Evolutionary conservation across 2,329 filamentous ascomycete genomes (phyloP).

Genomic region (Salinomyces thailandicus): DNA sequence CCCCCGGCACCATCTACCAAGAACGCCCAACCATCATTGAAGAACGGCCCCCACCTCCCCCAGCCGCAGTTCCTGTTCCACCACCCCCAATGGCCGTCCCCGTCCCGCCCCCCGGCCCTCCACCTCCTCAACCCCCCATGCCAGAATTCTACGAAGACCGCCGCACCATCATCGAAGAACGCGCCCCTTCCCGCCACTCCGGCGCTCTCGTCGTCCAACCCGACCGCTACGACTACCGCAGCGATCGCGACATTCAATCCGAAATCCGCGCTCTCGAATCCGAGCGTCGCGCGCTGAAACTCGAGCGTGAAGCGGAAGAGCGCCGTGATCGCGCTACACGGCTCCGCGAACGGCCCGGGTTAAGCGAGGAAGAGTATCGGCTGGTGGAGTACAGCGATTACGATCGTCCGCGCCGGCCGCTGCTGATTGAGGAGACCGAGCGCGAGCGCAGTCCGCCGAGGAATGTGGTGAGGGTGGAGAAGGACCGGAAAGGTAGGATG

Average conservation of each 20-base stretch:
- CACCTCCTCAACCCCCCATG: slow-evolving; percentile 10
- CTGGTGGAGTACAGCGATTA: slow-evolving; percentile 39
- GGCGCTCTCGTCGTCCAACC: slow-evolving; percentile 38
- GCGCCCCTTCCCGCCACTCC: slow-evolving; percentile 9
- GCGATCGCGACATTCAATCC: slow-evolving; percentile 56
- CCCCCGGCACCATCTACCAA: slow-evolving; percentile 18
- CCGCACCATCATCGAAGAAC: slow-evolving; percentile 23
- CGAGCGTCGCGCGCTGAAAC: slow-evolving; percentile 48
- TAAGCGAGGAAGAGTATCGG: slow-evolving; percentile 40
- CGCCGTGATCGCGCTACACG: slow-evolving; percentile 29
- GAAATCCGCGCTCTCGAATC: slow-evolving; percentile 64
- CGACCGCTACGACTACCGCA: slow-evolving; percentile 34
- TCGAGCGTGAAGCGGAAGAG: slow-evolving; percentile 44
- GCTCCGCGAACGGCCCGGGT: slow-evolving; percentile 29
- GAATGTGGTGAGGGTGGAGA: slow-evolving; percentile 61
- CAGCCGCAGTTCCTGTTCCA: too few relatives aligned
- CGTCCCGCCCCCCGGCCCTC: slow-evolving; percentile 3
- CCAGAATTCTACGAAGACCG: slow-evolving; percentile 23
- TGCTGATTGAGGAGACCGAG: slow-evolving; percentile 46
- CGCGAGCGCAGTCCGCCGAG: slow-evolving; percentile 33
- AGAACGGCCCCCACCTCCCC: slow-evolving; percentile 16
- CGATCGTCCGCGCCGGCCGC: slow-evolving; percentile 36
- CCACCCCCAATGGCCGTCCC: slow-evolving; percentile 3
- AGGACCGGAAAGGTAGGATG: slow-evolving; percentile 94
- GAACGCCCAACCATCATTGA: slow-evolving; percentile 23